Percentiles rank a stretch among this genome's conserved stretches.
Evolutionary conservation across 371 early-diverging fungal species (phyloP).

Genomic region (Mucor ambiguus): DNA sequence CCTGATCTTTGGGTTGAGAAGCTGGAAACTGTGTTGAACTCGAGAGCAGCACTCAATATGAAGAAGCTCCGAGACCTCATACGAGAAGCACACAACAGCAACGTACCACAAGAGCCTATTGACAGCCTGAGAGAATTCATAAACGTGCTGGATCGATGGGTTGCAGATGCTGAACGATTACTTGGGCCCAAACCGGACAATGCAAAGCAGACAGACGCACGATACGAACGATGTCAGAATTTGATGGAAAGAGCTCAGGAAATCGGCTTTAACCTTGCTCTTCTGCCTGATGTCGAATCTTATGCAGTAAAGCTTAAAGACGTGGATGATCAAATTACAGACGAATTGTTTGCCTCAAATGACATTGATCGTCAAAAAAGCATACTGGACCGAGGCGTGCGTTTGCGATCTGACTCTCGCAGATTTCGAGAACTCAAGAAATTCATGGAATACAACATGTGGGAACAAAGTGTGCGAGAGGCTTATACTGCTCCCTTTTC

Average conservation of each 20-base stretch:
- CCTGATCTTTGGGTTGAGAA: constrained; percentile 51
- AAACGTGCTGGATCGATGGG: constrained; percentile 51
- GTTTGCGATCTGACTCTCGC: constrained; percentile 9
- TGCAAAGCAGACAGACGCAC: not conserved
- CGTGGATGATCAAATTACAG: constrained; percentile 3
- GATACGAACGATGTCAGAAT: constrained; percentile 9
- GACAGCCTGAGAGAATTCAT: constrained; percentile 50
- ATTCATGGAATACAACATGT: constrained; percentile 2
- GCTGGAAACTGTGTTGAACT: constrained; percentile 34
- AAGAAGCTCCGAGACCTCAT: constrained; percentile 53
- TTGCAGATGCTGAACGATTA: constrained; percentile 41
- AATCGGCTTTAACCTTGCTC: constrained; percentile 15
- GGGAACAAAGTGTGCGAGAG: constrained; percentile 12
- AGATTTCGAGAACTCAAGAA: constrained; percentile 12
- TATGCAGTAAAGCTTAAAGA: constrained; percentile 4
- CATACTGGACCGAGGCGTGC: constrained; percentile 12
- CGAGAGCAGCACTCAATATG: constrained; percentile 52
- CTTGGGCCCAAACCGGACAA: constrained; percentile 24
- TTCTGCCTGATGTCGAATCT: constrained; percentile 9
- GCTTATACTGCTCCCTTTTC: not conserved
- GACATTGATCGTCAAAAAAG: not conserved
- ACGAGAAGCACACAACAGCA: constrained; percentile 52
- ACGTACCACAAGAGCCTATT: constrained; percentile 33
- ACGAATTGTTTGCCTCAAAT: not conserved
- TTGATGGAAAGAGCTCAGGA: constrained; percentile 9